Evolutionary conservation across 306 rosid species (phyloP).

Genomic region (Luffa aegyptiaca): DNA sequence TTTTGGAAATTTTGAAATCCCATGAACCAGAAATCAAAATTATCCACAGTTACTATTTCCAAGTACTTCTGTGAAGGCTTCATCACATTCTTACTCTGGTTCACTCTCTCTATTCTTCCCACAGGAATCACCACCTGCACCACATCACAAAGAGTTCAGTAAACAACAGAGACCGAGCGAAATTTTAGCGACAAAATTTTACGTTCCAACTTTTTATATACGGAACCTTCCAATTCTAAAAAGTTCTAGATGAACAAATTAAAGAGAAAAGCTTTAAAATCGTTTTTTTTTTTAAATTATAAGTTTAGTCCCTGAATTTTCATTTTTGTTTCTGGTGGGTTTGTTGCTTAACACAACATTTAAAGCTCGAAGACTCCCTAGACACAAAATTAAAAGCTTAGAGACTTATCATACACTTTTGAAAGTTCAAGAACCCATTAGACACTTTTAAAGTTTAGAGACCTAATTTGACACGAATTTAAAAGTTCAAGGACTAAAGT

Average conservation of each 20-base stretch:
- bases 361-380: no score
- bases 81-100: conserved; percentile 38
- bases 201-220: not conserved
- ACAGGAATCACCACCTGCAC: conserved; percentile 27
- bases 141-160: not conserved
- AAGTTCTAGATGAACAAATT: no score
- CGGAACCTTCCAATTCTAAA: no score
- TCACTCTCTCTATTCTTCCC: conserved; percentile 28
- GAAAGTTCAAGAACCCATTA: no score
- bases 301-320: not conserved
- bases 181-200: not conserved
- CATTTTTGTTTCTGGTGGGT: not conserved
- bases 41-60: conserved; percentile 48
- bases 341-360: no score
- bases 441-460: no score
- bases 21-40: conserved; percentile 67
- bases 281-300: no score
- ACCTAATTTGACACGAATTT: no score
- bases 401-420: no score
- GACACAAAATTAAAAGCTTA: not conserved
- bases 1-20: conserved; percentile 54
- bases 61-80: conserved; percentile 55
- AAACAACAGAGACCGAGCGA: not conserved
- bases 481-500: no score
- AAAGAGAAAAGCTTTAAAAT: no score